Base-by-base conservation (phyloP, 495 filamentous ascomycete genomes). In the Geoglossum glabrum region DNA sequence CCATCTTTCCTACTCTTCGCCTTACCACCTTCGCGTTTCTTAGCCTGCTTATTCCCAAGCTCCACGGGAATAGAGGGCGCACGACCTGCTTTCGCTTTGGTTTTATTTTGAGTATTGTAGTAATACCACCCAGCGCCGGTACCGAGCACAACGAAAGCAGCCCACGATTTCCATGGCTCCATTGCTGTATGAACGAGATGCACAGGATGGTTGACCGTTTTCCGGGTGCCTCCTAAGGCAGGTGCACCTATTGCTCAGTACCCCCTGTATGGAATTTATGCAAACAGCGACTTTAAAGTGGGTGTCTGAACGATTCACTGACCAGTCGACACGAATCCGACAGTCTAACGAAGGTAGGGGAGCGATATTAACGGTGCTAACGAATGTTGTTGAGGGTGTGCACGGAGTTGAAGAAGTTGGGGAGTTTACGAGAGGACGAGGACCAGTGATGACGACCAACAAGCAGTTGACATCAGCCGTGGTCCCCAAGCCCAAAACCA, bases 91-190 rank as follows among this genome's bases (percentile, higher is more conserved):
- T 59, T 58, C 21, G 55, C 59, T 28, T 63, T 54, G 1, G 30
- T 54, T 28, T 59, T 47, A 28, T 54, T 34, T 38, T 58, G 58
- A 33, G 21, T 57, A 51, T 59, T 54, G 49, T 66, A 66, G 59
- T 68, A 68, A 13, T 30, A 63, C 51, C 60, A 63, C 19, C 45
- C 58, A 17, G 54, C 63, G 3, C 64, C 65, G 5, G 30, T 34
- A 17, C 61, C 33, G 38, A 64, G 49, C 21, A 66, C 23, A 45
- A 65, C 34, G 21, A 66, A 36, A 4, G 40, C 49, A 13, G 56
- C 57, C 66, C 66, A 68, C 43, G 60, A 63, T 45, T 62, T 58
- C 61, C 61, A 64, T 11, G 62, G 61, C 17, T 64, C 62, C 62
- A 64, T 64, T 8, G 26, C 31, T 38, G 54, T 25, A 3, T 13